These are phyloP conservation scores for Pseudogymnoascus sp. DNA, from an alignment of 2,329 filamentous ascomycete genomes.

Conservation along the genomic window DNA sequence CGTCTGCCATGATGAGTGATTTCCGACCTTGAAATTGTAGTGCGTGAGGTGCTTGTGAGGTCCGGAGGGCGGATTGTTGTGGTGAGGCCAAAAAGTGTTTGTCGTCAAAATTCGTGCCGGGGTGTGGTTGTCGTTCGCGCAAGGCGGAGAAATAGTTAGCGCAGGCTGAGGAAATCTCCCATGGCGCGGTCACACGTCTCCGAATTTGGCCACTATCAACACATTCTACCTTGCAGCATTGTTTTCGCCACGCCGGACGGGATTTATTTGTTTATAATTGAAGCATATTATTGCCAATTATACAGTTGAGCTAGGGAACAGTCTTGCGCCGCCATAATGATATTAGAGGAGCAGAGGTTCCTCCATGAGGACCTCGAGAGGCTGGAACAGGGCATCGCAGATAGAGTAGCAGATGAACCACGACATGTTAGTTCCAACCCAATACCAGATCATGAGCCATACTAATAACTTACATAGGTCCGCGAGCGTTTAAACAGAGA, in stretches of 20 bases:
- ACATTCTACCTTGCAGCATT: neutral
- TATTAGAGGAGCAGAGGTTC: slow-evolving; percentile 88
- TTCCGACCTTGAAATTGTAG: slow-evolving; percentile 13
- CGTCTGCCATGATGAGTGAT: slow-evolving; percentile 66
- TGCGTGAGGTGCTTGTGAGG: neutral
- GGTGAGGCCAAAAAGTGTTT: neutral
- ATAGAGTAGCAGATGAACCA: slow-evolving; percentile 82
- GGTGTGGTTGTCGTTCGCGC: neutral
- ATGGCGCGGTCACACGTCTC: neutral
- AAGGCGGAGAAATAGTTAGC: slow-evolving; percentile 15
- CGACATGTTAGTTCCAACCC: slow-evolving; percentile 59
- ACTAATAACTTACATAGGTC: slow-evolving; percentile 48
- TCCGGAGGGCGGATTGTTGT: slow-evolving; percentile 6
- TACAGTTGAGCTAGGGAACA: neutral
- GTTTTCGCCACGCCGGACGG: neutral
- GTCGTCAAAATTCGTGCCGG: slow-evolving; percentile 1
- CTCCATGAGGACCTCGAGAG: slow-evolving; percentile 96
- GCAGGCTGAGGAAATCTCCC: slow-evolving; percentile 9
- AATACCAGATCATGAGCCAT: neutral
- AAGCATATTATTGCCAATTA: neutral
- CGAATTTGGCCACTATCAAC: slow-evolving; percentile 10
- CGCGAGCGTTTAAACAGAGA: slow-evolving; percentile 85
- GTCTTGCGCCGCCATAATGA: slow-evolving; percentile 45
- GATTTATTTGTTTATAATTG: neutral
- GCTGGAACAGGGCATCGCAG: slow-evolving; percentile 86